These are phyloP conservation scores for Boletus sp. DNA, from an alignment of 1,284 basidiomycete species.

Conservation along the genomic window DNA sequence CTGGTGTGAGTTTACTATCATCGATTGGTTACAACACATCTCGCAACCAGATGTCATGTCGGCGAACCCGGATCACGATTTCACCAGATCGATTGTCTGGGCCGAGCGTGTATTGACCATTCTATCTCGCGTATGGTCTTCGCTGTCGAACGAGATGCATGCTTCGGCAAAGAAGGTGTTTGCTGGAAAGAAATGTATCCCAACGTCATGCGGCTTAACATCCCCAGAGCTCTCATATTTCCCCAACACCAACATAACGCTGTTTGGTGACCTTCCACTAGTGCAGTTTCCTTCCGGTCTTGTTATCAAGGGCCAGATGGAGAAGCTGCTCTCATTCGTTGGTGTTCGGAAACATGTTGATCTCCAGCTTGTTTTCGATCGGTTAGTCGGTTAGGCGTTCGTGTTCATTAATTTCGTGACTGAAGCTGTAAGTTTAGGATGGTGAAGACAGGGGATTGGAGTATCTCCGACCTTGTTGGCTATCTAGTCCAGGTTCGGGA, in stretches of 20 bases:
- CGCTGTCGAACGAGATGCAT: conserved; percentile 58
- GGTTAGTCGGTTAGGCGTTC: conserved; percentile 41
- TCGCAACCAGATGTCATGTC: conserved; percentile 46
- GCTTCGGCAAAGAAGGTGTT: conserved; percentile 56
- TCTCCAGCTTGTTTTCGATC: conserved; percentile 80
- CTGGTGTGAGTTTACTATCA: conserved; percentile 78
- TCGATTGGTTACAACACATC: conserved; percentile 76
- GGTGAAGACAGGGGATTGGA: conserved; percentile 84
- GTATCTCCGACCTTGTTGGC: conserved; percentile 72
- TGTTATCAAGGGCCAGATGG: conserved; percentile 69
- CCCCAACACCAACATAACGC: conserved; percentile 62
- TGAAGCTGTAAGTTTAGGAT: conserved; percentile 46
- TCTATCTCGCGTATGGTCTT: conserved; percentile 76
- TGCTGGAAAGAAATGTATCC: conserved; percentile 70
- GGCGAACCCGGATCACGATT: conserved; percentile 54
- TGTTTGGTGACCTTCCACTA: conserved; percentile 87
- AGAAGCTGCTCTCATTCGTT: conserved; percentile 73
- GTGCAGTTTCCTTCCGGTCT: conserved; percentile 70
- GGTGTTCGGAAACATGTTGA: conserved; percentile 93
- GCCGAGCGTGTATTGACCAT: conserved; percentile 78
- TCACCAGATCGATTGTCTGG: conserved; percentile 69
- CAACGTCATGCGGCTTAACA: conserved; percentile 58
- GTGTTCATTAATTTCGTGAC: not conserved
- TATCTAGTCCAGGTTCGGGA: conserved; percentile 87
- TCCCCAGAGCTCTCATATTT: conserved; percentile 83